Percentiles rank a stretch among this genome's conserved stretches.
Evolutionary conservation across 441 rosid genomes (phyloP).

Genomic region (Adansonia madagascariensis): DNA sequence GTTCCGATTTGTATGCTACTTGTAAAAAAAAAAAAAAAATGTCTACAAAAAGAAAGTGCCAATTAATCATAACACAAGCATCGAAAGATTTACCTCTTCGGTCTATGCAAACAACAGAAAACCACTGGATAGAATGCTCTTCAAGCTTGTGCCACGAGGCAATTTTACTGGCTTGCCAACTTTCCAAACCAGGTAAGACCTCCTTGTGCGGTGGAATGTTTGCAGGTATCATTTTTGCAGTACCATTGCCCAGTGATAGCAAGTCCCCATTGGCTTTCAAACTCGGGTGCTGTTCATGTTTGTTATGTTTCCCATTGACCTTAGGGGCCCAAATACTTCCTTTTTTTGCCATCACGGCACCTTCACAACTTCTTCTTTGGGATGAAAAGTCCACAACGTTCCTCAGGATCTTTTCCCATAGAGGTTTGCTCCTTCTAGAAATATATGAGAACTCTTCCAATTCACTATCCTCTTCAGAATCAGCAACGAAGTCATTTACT

Average conservation of each 20-base stretch:
- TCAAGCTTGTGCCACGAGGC: conserved; percentile 86
- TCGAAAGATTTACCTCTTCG: conserved; percentile 59
- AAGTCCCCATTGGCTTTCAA: conserved; percentile 49
- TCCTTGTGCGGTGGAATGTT: conserved; percentile 69
- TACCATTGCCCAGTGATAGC: conserved; percentile 57
- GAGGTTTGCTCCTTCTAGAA: conserved; percentile 49
- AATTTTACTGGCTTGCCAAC: conserved; percentile 88
- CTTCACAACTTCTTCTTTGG: conserved; percentile 38
- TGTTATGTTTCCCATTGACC: conserved; percentile 89
- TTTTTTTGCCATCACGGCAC: conserved; percentile 42
- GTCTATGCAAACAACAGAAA: conserved; percentile 83
- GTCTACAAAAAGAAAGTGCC: background rate
- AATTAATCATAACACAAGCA: background rate
- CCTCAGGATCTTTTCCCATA: conserved; percentile 72
- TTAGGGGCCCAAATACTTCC: conserved; percentile 61
- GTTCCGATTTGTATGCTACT: background rate
- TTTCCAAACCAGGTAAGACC: conserved; percentile 80
- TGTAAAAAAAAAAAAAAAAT: background rate
- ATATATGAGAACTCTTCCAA: conserved; percentile 54
- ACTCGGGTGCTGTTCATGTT: conserved; percentile 50
- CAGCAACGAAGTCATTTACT: conserved; percentile 68
- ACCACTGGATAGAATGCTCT: conserved; percentile 88
- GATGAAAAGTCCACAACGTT: conserved; percentile 54
- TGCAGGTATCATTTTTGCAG: conserved; percentile 64
- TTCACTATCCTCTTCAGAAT: conserved; percentile 69